Conservation (phyloP, 1,139 yeast genomes). For the Kurtzmaniella quercitrusa region DNA sequence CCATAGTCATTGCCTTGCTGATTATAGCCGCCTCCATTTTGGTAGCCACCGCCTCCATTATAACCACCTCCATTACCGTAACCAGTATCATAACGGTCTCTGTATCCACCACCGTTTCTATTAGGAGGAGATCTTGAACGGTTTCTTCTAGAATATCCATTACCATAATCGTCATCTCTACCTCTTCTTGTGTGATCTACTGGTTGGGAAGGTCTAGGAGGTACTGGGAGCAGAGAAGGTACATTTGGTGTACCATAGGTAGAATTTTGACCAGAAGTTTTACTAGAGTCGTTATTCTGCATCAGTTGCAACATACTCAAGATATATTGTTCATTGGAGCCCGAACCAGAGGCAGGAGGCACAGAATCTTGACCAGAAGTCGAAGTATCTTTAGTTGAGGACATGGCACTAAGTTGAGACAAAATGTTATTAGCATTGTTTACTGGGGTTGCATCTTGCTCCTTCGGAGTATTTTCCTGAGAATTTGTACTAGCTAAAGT, state of each 20-base stretch:
- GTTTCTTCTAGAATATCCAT: constrained; percentile 40
- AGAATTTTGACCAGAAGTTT: constrained; percentile 3
- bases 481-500: constrained; percentile 43
- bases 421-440: constrained; percentile 25
- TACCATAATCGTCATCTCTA: constrained; percentile 26
- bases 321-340: constrained; percentile 26
- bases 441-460: constrained; percentile 19
- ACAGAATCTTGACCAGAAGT: constrained; percentile 6
- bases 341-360: constrained; percentile 9
- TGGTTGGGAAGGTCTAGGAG: constrained; percentile 15
- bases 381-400: neutral
- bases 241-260: constrained; percentile 7
- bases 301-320: constrained; percentile 44
- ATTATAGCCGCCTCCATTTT: constrained; percentile 8
- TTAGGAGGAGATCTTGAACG: constrained; percentile 61
- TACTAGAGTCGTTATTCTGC: constrained; percentile 20
- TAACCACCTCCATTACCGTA: neutral
- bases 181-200: constrained; percentile 27
- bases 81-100: constrained; percentile 27
- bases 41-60: constrained; percentile 1
- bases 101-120: constrained; percentile 23
- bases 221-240: constrained; percentile 23
- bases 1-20: constrained; percentile 12
- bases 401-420: constrained; percentile 41
- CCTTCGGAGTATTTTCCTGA: constrained; percentile 20